Conservation (phyloP, 345 rosid species). For the Pugionium cornutum region DNA sequence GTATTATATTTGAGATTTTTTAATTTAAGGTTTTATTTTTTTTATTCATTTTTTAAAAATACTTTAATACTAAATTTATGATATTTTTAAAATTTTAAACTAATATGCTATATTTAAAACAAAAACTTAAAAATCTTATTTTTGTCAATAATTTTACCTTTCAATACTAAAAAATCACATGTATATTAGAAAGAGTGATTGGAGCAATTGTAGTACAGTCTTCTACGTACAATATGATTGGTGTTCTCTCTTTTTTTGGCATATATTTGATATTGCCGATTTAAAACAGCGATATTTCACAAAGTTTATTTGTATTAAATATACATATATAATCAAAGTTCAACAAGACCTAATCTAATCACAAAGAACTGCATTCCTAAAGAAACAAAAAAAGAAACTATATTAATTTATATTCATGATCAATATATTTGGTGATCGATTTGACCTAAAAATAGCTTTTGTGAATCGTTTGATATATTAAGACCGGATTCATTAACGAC, state of each 20-base stretch:
- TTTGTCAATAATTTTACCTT: too few relatives aligned
- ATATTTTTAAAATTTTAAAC: too few relatives aligned
- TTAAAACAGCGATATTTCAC: not conserved
- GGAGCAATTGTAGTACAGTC: not conserved
- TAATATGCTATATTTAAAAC: too few relatives aligned
- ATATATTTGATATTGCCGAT: not conserved
- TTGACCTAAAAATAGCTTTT: constrained; percentile 1
- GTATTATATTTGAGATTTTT: too few relatives aligned
- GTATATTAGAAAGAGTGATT: too few relatives aligned
- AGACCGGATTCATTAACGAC: constrained; percentile 7
- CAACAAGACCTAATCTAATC: not conserved
- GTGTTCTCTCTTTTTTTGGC: not conserved
- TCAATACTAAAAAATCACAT: too few relatives aligned
- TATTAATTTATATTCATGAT: not conserved
- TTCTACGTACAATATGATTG: constrained; percentile 9
- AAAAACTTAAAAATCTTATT: too few relatives aligned
- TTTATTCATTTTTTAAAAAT: too few relatives aligned
- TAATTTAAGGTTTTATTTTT: too few relatives aligned
- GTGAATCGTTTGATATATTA: constrained; percentile 2
- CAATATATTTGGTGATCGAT: not conserved
- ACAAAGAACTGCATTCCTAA: not conserved
- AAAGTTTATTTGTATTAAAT: not conserved
- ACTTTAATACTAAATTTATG: too few relatives aligned
- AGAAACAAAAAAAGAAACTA: not conserved
- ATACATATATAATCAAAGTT: not conserved